Evolutionary conservation across 1,139 yeast genomes (phyloP).

Genomic region (Hansenula lynferdii): DNA sequence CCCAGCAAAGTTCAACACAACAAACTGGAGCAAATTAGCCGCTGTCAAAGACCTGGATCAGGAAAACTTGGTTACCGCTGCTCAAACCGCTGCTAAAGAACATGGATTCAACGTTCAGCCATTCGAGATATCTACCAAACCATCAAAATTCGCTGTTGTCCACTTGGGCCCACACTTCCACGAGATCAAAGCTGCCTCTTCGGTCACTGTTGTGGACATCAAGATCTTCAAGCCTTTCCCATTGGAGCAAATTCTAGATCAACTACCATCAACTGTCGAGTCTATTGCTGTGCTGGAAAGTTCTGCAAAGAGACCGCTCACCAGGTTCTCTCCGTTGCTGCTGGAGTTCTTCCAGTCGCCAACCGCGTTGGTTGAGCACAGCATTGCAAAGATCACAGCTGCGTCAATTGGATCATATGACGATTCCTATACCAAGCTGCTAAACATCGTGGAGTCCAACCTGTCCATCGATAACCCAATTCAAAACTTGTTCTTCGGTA

Average conservation of each 20-base stretch:
- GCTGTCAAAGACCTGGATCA: background rate
- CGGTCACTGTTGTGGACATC: constrained; percentile 46
- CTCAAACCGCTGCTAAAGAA: background rate
- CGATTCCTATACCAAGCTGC: constrained; percentile 38
- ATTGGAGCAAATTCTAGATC: constrained; percentile 41
- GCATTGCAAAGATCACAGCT: constrained; percentile 41
- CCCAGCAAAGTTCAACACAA: constrained; percentile 1
- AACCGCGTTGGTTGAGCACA: constrained; percentile 40
- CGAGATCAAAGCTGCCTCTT: constrained; percentile 39
- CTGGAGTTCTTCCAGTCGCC: constrained; percentile 70
- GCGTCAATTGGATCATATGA: constrained; percentile 60
- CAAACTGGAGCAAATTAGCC: background rate
- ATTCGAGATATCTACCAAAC: constrained; percentile 28
- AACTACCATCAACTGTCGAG: constrained; percentile 52
- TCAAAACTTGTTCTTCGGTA: constrained; percentile 63
- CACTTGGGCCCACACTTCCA: constrained; percentile 61
- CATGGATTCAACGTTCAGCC: constrained; percentile 14
- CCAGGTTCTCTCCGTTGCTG: constrained; percentile 61
- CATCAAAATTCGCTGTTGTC: constrained; percentile 38
- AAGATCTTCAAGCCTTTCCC: constrained; percentile 73
- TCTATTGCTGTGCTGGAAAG: constrained; percentile 56
- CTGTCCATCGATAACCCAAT: constrained; percentile 48
- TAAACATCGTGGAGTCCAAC: constrained; percentile 47
- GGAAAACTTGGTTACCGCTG: constrained; percentile 4
- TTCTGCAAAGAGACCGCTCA: constrained; percentile 47